phyloP scores from a whole-genome alignment of 2,329 filamentous ascomycete genomes.

The Exserohilum turcica region DNA sequence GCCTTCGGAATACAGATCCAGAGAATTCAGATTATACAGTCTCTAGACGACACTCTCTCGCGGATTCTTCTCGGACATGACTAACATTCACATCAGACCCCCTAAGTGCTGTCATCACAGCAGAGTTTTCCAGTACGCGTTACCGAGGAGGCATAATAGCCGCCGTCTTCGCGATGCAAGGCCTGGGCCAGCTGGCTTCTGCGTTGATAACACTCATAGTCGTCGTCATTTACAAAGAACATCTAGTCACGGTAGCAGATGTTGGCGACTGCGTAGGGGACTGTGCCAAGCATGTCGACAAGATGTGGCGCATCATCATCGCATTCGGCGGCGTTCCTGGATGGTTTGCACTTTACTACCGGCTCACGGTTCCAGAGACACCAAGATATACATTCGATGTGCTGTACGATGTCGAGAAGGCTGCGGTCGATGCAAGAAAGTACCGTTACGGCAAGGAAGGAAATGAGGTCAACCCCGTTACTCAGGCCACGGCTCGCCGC shows the following conservation, averaged over 20 bases:
- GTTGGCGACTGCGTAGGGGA: constrained; percentile 63
- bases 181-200: constrained; percentile 77
- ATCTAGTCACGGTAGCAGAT: constrained; percentile 59
- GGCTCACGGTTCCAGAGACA: constrained; percentile 85
- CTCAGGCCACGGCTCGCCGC: constrained; percentile 61
- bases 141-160: constrained; percentile 89
- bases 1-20: not conserved
- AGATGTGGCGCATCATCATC: constrained; percentile 84
- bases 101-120: constrained; percentile 81
- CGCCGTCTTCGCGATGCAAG: constrained; percentile 85
- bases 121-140: constrained; percentile 84
- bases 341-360: constrained; percentile 82
- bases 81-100: constrained; percentile 56
- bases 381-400: constrained; percentile 88
- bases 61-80: too few relatives aligned
- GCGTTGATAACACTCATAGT: constrained; percentile 77
- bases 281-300: constrained; percentile 76
- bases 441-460: constrained; percentile 68
- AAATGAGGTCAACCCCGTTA: constrained; percentile 68
- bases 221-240: constrained; percentile 71
- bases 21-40: not conserved
- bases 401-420: constrained; percentile 67
- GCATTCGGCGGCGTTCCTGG: constrained; percentile 81
- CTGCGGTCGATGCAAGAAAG: constrained; percentile 70
- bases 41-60: not conserved